Percentiles rank a stretch among this genome's conserved stretches.
Conservation (phyloP, 2,329 filamentous ascomycete species). For the Beauveria pseudobassiana region DNA sequence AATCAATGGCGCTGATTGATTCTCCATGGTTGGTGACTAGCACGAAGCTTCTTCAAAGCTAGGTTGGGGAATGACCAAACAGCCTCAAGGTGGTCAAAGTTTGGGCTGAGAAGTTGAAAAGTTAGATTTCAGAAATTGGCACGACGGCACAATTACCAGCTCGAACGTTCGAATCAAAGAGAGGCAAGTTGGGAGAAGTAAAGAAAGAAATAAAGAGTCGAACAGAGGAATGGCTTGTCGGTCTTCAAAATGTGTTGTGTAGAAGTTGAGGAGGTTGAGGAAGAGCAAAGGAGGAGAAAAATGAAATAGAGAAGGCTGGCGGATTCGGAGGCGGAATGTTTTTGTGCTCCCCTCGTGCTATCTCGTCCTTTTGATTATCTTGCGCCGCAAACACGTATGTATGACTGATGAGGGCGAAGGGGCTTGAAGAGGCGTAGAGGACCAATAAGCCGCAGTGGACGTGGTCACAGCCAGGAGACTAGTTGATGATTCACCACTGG, state of each 20-base stretch:
- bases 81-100: not conserved
- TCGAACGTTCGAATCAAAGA: not conserved
- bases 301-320: not conserved
- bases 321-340: not conserved
- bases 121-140: not conserved
- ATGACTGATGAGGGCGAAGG: not conserved
- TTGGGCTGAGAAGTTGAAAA: not conserved
- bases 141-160: not conserved
- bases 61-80: not conserved
- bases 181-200: not conserved
- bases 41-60: not conserved
- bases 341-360: not conserved
- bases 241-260: not conserved
- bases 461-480: not conserved
- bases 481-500: conserved; percentile 3
- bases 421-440: not conserved
- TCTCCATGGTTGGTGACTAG: conserved; percentile 19
- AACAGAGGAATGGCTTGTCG: not conserved
- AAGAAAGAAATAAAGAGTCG: not conserved
- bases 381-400: not conserved
- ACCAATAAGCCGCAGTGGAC: not conserved
- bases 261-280: not conserved
- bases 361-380: not conserved
- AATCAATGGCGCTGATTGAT: conserved; percentile 32
- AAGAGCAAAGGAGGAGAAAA: not conserved